Evolutionary conservation across 139 green algal genomes (phyloP).

Genomic region (Chlorella sp.): DNA sequence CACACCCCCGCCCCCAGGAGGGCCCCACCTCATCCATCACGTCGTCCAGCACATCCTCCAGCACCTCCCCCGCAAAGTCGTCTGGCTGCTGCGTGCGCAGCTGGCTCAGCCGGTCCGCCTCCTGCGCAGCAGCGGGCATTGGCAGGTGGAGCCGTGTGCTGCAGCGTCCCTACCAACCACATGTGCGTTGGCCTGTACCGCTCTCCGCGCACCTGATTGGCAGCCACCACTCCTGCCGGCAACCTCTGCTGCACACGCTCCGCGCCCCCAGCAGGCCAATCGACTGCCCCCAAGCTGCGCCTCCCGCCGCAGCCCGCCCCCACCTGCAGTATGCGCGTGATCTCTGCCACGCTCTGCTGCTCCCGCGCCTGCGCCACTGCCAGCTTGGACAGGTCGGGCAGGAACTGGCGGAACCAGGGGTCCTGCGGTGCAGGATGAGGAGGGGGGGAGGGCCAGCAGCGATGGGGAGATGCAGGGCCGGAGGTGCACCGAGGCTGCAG

Average conservation of each 20-base stretch:
- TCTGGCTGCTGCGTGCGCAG: constrained; percentile 8
- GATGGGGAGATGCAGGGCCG: not conserved
- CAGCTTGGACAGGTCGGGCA: constrained; percentile 50
- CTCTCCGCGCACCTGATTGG: too few species aligned
- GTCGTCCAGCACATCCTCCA: constrained; percentile 41
- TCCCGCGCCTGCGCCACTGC: constrained; percentile 26
- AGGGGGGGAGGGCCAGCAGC: not conserved
- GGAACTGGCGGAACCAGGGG: constrained; percentile 50
- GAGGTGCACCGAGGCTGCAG: too few species aligned
- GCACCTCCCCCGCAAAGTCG: constrained; percentile 29
- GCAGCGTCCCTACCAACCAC: too few species aligned
- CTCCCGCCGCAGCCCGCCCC: too few species aligned
- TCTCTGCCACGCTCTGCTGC: constrained; percentile 35
- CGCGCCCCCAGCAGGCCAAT: too few species aligned
- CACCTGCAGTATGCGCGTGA: constrained; percentile 40
- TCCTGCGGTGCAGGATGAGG: not conserved
- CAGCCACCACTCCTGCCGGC: not conserved
- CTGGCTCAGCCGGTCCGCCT: constrained; percentile 17
- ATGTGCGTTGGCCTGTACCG: too few species aligned
- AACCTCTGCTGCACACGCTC: too few species aligned
- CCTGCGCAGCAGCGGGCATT: not conserved
- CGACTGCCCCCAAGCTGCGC: too few species aligned
- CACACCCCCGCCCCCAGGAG: too few species aligned
- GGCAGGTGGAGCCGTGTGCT: not conserved
- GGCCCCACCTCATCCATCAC: constrained; percentile 33